phyloP scores from a whole-genome alignment of 176 grass and related monocot genomes.

The Bolboschoenus planiculmis region DNA sequence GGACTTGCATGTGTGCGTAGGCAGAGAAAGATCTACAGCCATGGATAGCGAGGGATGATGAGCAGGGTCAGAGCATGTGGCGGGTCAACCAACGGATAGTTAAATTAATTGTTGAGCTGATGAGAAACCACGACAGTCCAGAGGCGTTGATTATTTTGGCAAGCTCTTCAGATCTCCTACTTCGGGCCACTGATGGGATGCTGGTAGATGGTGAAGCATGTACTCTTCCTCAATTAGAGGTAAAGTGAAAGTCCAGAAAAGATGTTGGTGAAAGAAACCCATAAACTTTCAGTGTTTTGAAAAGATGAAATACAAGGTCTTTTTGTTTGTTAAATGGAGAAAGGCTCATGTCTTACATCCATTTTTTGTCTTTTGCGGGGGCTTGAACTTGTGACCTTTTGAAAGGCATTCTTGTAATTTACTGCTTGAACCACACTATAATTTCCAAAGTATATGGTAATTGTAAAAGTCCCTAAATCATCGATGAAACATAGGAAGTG shows the following conservation, averaged over 20 bases:
- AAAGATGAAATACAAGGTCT: background rate
- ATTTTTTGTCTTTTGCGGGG: background rate
- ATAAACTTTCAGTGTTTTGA: background rate
- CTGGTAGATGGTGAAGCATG: constrained; percentile 97
- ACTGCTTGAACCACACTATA: background rate
- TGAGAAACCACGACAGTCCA: constrained; percentile 94
- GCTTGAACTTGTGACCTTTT: background rate
- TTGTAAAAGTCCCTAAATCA: background rate
- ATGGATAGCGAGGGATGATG: constrained; percentile 94
- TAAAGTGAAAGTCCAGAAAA: constrained; percentile 23
- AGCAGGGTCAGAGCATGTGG: constrained; percentile 94
- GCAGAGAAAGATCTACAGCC: constrained; percentile 92
- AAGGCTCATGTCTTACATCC: background rate
- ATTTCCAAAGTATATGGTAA: background rate
- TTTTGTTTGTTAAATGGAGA: background rate
- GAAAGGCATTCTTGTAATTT: background rate
- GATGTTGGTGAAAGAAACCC: background rate
- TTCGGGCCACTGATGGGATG: constrained; percentile 97
- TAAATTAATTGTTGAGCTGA: constrained; percentile 91
- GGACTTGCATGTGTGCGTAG: constrained; percentile 42
- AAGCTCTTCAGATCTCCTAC: constrained; percentile 79
- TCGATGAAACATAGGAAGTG: background rate
- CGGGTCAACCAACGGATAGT: constrained; percentile 94
- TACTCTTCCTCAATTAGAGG: constrained; percentile 96
- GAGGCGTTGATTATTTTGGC: constrained; percentile 83